These are phyloP conservation scores for Candida ortonii DNA, from an alignment of 805 yeast species.

Conservation along the genomic window DNA sequence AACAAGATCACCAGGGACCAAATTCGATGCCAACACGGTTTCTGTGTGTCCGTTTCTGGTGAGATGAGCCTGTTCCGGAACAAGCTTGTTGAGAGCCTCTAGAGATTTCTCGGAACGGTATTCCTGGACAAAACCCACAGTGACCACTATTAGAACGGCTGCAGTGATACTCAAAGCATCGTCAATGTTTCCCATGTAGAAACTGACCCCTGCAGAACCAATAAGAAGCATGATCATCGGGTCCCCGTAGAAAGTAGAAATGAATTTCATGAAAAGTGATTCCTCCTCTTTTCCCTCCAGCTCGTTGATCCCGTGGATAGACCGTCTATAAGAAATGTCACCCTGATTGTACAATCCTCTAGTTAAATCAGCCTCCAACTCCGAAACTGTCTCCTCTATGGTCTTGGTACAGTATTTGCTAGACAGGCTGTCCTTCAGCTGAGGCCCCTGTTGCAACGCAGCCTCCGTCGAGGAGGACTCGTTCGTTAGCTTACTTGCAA, in stretches of 20 bases:
- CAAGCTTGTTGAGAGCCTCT: conserved; percentile 87
- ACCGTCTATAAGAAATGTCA: conserved; percentile 70
- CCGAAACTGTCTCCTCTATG: conserved; percentile 60
- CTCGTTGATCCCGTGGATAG: conserved; percentile 79
- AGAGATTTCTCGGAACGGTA: conserved; percentile 92
- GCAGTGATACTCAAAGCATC: conserved; percentile 93
- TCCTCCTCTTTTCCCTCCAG: conserved; percentile 76
- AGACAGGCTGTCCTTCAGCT: conserved; percentile 36
- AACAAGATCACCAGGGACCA: conserved; percentile 96
- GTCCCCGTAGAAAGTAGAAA: conserved; percentile 81
- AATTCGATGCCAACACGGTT: conserved; percentile 76
- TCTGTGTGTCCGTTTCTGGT: conserved; percentile 78
- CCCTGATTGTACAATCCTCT: conserved; percentile 65
- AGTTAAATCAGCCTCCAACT: conserved; percentile 57
- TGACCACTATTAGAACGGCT: conserved; percentile 89
- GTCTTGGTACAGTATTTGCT: conserved; percentile 59
- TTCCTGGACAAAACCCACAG: conserved; percentile 97
- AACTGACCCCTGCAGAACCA: conserved; percentile 84
- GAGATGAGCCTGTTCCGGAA: conserved; percentile 95
- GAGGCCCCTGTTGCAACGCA: conserved; percentile 9
- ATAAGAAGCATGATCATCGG: conserved; percentile 85
- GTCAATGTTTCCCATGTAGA: conserved; percentile 92
- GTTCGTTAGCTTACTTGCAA: conserved; percentile 19
- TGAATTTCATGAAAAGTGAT: conserved; percentile 63
- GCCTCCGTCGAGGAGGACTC: conserved; percentile 9